These are phyloP conservation scores for Fusarium tjaetaba DNA, from an alignment of 2,329 filamentous ascomycete genomes.

Conservation along the genomic window DNA sequence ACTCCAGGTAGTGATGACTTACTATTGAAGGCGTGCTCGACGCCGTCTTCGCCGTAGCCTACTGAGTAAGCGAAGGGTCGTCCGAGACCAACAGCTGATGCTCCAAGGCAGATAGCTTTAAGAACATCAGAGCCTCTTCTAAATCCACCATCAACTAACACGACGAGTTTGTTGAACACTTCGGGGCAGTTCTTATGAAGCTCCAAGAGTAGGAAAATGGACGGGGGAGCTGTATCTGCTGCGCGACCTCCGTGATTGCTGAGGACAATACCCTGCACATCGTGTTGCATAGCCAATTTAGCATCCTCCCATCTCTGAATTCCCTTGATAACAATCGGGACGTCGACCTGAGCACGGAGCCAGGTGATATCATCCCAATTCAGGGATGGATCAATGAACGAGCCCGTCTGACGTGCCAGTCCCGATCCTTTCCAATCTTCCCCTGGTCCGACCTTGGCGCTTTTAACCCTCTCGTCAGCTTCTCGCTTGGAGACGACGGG, in stretches of 20 bases:
- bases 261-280: constrained; percentile 74
- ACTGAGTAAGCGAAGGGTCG: not conserved
- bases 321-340: constrained; percentile 74
- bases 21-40: not conserved
- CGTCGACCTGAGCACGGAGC: constrained; percentile 59
- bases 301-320: constrained; percentile 75
- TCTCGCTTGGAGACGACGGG: constrained; percentile 67
- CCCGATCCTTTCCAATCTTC: constrained; percentile 65
- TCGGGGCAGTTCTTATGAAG: not conserved
- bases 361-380: constrained; percentile 74
- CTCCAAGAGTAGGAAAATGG: not conserved
- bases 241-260: constrained; percentile 75
- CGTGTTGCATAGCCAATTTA: constrained; percentile 65
- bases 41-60: not conserved
- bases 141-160: not conserved
- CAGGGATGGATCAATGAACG: constrained; percentile 66
- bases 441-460: constrained; percentile 53
- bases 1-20: not conserved
- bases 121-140: not conserved
- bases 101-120: not conserved
- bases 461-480: constrained; percentile 55
- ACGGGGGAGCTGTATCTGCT: constrained; percentile 51
- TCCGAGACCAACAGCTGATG: not conserved
- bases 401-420: constrained; percentile 64
- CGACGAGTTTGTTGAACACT: not conserved